Base-by-base conservation (phyloP, 805 yeast genomes). In the Kazachstania bromeliacearum region DNA sequence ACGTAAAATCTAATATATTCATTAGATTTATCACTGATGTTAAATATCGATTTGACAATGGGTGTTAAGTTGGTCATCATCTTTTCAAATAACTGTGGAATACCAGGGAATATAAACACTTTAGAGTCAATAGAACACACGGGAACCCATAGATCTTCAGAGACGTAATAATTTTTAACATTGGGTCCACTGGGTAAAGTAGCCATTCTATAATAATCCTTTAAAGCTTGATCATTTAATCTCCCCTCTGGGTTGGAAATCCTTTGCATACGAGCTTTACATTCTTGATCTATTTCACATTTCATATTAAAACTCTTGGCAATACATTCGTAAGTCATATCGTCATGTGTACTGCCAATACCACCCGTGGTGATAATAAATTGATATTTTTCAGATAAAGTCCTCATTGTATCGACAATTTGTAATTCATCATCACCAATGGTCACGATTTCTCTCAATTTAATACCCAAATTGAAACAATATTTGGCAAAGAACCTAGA, bases 271-370 rank as follows among this genome's bases (percentile, higher is more conserved):
- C 75, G 62, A 2, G 60, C 66, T 14, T 73, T 79, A 2, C 84
- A 76, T 21, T 68, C 76, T 17, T 59, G 48, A 54, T 85, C 79
- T 13, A 78, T 52, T 30, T 54, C 57, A 39, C 76, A 56, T 0
- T 70, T 68, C 6, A 81, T 51, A 2, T 57, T 57, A 44, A 67
- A 85, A 6, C 82, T 80, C 44, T 68, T 70, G 1, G 89, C 84
- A n/a, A 85, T 55, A 1, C 83, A 67, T 35, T 73, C 75, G 55
- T 85, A 85, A 0, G 95, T 85, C 41, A 85, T 79, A 54, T 85
- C 96, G 53, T 85, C 95, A 48, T 85, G 94, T 0, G 95, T 85
- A 4, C 94, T 83, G 0, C 96, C 96, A 40, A 85, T 83, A 0
- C 75, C 70, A 5, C 71, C 71, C 3, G 65, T 69, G 1, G 94